Conservation (phyloP, 1,284 basidiomycete genomes). For the Singerocomus inundabilis region DNA sequence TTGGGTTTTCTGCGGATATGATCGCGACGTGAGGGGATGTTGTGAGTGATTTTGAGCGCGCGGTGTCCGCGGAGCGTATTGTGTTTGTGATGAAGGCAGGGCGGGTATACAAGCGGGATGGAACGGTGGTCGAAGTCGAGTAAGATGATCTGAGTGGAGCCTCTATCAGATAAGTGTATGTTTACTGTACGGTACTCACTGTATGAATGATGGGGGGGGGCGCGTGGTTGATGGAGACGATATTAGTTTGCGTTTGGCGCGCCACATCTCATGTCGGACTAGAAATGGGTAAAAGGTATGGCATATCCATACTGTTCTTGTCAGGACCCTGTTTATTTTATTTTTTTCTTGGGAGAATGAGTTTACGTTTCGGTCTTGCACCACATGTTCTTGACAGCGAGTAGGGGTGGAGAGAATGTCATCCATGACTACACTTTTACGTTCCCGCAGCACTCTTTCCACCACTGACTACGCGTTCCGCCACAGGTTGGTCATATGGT, state of each 20-base stretch:
- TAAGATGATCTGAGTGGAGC: background rate
- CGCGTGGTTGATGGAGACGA: no score
- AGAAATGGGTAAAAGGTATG: background rate
- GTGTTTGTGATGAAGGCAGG: conserved; percentile 62
- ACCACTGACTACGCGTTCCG: no score
- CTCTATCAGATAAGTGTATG: no score
- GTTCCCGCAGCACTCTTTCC: no score
- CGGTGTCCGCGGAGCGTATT: conserved; percentile 44
- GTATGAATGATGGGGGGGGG: background rate
- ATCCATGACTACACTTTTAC: no score
- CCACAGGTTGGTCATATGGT: no score
- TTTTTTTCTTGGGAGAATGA: background rate
- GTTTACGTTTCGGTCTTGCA: conserved; percentile 9
- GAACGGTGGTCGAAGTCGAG: conserved; percentile 24
- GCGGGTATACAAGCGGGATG: conserved; percentile 46
- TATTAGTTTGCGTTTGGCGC: no score
- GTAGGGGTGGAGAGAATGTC: no score
- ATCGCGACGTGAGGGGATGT: conserved; percentile 50
- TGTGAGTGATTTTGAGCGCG: conserved; percentile 48
- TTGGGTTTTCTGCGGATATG: conserved; percentile 60
- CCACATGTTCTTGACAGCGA: no score
- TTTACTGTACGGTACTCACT: no score
- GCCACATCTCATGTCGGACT: background rate
- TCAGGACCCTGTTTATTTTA: background rate
- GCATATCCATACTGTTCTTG: background rate